These are phyloP conservation scores for Boletus speciosus DNA, from an alignment of 768 basidiomycete genomes.

Conservation along the genomic window DNA sequence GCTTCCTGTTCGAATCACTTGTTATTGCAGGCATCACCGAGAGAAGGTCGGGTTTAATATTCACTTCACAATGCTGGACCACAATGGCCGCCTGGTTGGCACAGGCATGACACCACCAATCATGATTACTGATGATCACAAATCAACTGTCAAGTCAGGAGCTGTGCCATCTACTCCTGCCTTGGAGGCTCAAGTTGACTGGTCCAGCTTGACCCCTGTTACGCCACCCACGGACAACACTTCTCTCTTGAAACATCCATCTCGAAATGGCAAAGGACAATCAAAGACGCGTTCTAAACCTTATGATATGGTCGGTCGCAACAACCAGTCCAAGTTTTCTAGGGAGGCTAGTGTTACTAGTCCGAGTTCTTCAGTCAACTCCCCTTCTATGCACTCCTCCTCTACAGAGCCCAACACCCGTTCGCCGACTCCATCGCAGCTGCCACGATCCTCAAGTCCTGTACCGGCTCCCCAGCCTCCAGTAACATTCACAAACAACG, in stretches of 20 bases:
- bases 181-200: slow-evolving; percentile 44
- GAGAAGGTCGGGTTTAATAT: slow-evolving; percentile 95
- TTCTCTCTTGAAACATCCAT: slow-evolving; percentile 46
- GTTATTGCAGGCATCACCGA: slow-evolving; percentile 97
- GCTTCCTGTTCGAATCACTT: slow-evolving; percentile 93
- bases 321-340: slow-evolving; percentile 42
- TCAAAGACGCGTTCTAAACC: slow-evolving; percentile 66
- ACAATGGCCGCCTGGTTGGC: slow-evolving; percentile 75
- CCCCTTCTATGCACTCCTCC: slow-evolving; percentile 35
- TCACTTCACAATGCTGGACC: slow-evolving; percentile 80
- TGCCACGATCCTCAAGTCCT: slow-evolving; percentile 17
- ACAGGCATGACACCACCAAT: slow-evolving; percentile 82
- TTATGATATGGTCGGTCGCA: slow-evolving; percentile 46
- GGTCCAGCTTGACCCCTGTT: slow-evolving; percentile 39
- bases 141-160: slow-evolving; percentile 52
- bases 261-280: slow-evolving; percentile 43
- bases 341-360: slow-evolving; percentile 57
- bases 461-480: slow-evolving; percentile 5
- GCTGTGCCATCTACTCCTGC: slow-evolving; percentile 32
- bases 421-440: slow-evolving; percentile 29
- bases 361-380: slow-evolving; percentile 45
- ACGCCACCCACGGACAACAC: slow-evolving; percentile 30
- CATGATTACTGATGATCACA: slow-evolving; percentile 99
- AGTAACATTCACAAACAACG: slow-evolving; percentile 1
- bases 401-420: slow-evolving; percentile 35